These are phyloP conservation scores for Phallus indusiatus DNA, from an alignment of 768 basidiomycete genomes.

Conservation along the genomic window DNA sequence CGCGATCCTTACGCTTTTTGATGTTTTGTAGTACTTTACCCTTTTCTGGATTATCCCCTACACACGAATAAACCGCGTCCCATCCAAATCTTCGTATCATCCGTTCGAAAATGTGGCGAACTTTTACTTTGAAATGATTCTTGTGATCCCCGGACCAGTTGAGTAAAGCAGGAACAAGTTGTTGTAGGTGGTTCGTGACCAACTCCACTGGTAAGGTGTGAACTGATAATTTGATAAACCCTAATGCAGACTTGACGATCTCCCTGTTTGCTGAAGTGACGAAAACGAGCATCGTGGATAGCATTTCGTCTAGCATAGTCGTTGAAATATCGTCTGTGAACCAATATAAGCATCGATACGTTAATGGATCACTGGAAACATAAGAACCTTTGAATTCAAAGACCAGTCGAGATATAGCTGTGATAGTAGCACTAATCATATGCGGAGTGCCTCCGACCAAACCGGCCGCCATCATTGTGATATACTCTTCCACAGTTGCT, in stretches of 20 bases:
- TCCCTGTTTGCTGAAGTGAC: conserved; percentile 91
- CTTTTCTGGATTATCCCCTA: conserved; percentile 43
- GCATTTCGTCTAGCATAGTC: conserved; percentile 72
- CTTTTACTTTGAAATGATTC: conserved; percentile 97
- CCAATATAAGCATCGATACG: not conserved
- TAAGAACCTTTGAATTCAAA: conserved; percentile 88
- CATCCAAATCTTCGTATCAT: conserved; percentile 87
- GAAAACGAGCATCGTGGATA: conserved; percentile 83
- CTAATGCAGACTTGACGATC: conserved; percentile 93
- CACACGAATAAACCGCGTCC: conserved; percentile 69
- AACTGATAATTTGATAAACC: conserved; percentile 88
- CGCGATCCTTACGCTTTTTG: conserved; percentile 89
- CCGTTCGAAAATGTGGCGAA: conserved; percentile 93
- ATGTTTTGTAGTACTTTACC: conserved; percentile 88
- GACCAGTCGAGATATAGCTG: conserved; percentile 83
- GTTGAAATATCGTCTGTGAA: conserved; percentile 53
- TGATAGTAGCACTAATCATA: conserved; percentile 97
- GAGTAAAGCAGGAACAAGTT: conserved; percentile 76
- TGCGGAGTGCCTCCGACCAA: conserved; percentile 89
- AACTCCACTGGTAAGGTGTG: conserved; percentile 70
- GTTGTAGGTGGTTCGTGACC: conserved; percentile 66
- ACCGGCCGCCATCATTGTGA: conserved; percentile 96
- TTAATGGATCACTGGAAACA: not conserved
- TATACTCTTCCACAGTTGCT: conserved; percentile 81
- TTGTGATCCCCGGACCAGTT: conserved; percentile 96